Conservation (phyloP, 495 filamentous ascomycete genomes). For the Tuber melanosporum region DNA sequence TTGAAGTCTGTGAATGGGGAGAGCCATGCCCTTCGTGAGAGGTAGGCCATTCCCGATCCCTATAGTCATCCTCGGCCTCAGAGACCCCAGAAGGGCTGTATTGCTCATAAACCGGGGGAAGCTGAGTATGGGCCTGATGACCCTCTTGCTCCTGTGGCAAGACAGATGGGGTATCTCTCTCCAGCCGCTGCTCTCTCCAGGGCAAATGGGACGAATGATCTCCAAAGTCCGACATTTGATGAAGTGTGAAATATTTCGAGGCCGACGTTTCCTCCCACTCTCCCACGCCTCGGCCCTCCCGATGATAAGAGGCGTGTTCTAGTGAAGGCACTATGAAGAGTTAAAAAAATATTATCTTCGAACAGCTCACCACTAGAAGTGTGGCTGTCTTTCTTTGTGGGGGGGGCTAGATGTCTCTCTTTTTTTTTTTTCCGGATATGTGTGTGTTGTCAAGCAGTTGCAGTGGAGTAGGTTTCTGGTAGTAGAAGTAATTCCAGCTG, state of each 20-base stretch:
- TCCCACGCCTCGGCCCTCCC: slow-evolving; percentile 40
- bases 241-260: slow-evolving; percentile 35
- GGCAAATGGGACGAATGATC: slow-evolving; percentile 38
- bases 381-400: slow-evolving; percentile 12
- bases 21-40: slow-evolving; percentile 40
- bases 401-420: slow-evolving; percentile 13
- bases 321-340: slow-evolving; percentile 42
- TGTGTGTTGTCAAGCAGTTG: slow-evolving; percentile 4
- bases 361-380: slow-evolving; percentile 28
- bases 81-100: slow-evolving; percentile 36
- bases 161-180: slow-evolving; percentile 40
- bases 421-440: slow-evolving; percentile 5
- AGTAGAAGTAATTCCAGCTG: slow-evolving; percentile 1
- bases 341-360: slow-evolving; percentile 18
- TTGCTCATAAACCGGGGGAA: slow-evolving; percentile 38
- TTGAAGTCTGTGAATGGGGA: slow-evolving; percentile 35
- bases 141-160: slow-evolving; percentile 35
- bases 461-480: slow-evolving; percentile 3
- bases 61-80: slow-evolving; percentile 34
- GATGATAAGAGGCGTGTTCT: slow-evolving; percentile 34
- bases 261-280: slow-evolving; percentile 36
- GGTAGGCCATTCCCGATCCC: slow-evolving; percentile 36
- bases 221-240: slow-evolving; percentile 41
- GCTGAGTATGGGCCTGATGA: slow-evolving; percentile 33
- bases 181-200: slow-evolving; percentile 38